Conservation (phyloP, 176 grass and related monocot genomes). For the Musa schizocarpa region DNA sequence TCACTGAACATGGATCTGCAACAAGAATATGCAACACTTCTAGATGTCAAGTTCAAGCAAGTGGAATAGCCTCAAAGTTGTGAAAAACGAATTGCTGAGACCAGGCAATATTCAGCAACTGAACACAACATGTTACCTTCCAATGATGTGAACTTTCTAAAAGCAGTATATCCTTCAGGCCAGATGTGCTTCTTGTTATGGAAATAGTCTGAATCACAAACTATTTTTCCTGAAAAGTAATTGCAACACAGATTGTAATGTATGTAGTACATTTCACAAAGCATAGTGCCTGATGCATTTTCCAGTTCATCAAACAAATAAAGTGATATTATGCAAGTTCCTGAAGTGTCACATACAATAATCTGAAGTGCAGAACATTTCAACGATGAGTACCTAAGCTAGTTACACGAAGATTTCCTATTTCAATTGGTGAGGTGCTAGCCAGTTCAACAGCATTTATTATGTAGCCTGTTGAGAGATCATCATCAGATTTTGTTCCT, state of each 20-base stretch:
- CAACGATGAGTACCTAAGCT: constrained; percentile 54
- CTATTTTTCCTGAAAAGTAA: constrained; percentile 71
- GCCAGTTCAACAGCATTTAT: constrained; percentile 34
- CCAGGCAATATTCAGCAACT: constrained; percentile 3
- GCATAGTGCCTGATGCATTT: not conserved
- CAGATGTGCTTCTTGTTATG: constrained; percentile 94
- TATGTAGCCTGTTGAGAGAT: constrained; percentile 44
- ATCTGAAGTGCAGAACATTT: not conserved
- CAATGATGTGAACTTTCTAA: constrained; percentile 72
- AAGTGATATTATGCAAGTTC: not conserved
- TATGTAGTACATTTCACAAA: not conserved
- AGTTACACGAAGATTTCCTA: constrained; percentile 80
- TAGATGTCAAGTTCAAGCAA: constrained; percentile 13
- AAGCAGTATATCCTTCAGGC: constrained; percentile 97
- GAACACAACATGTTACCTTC: constrained; percentile 42
- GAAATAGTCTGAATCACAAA: constrained; percentile 87
- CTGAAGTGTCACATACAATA: not conserved
- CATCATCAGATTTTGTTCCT: constrained; percentile 38
- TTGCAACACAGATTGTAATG: constrained; percentile 15
- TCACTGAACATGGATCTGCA: constrained; percentile 67
- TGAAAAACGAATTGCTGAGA: constrained; percentile 3
- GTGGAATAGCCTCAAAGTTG: constrained; percentile 10
- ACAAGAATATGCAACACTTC: constrained; percentile 20
- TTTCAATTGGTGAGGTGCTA: constrained; percentile 61
- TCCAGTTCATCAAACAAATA: not conserved